Evolutionary conservation across 2,329 filamentous ascomycete genomes (phyloP), one percentile per base, ranked within the genome.

Genomic region (Penicillium polonicum): DNA sequence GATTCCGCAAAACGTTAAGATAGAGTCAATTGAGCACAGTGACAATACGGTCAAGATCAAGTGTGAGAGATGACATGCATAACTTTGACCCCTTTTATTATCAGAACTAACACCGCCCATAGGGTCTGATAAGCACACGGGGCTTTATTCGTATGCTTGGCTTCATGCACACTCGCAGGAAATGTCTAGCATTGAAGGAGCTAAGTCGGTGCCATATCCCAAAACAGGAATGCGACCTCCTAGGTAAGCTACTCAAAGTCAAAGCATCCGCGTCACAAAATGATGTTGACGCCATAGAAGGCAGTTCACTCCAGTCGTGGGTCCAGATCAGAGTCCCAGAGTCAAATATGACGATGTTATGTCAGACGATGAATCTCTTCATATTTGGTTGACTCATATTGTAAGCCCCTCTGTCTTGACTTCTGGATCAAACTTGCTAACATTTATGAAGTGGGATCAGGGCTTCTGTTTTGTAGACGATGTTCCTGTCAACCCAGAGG

Each of bases 381-480:
- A 83, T 27, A 72, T 80, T 23, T 81, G 90, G 79, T 85, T 88
- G n/a, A 75, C 78, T 36, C 80, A 83, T 36, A 88, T 95, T 52
- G 76, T 76, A 63, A 63, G 74, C 61, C 45, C 13, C 38, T 42
- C 29, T 33, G 7, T 15, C 13, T 38, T 2, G 9, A 35, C 17
- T 21, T 10, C 10, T 25, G 31, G 7, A 29, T 25, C 10, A 21
- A 42, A 50, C 25, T 27, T 55, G 54, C 59, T 66, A 49, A 64
- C 35, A 7, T 25, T 23, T 21, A 33, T 52, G 27, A 60, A 92
- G 89, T 83, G 83, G 58, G 72, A 77, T 59, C 85, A 83, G 61
- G 92, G 93, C 3, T 91, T 96, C 70, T 90, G 83, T 65, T 93
- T 93, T 68, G 85, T 97, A 17, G 82, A 86, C 48, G 79, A 81